phyloP scores from a whole-genome alignment of 139 green algal species.

The Chlamydomonas sp. region DNA sequence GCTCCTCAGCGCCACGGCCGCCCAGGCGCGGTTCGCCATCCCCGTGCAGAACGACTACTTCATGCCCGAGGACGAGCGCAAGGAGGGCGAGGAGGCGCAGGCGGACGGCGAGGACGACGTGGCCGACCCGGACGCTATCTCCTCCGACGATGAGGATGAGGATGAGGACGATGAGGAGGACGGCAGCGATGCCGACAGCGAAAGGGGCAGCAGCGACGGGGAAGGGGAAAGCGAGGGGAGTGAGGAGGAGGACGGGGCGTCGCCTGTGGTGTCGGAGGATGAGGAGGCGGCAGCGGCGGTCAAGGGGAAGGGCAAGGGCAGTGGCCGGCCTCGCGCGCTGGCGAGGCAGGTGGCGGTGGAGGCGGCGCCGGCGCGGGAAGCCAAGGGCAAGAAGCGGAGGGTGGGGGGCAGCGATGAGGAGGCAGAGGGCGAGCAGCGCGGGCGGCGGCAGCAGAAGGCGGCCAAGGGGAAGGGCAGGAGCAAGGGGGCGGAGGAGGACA shows the following conservation, averaged over 20 bases:
- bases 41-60: conserved; percentile 78
- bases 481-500: conserved; percentile 7
- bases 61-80: conserved; percentile 69
- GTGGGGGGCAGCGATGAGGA: not conserved
- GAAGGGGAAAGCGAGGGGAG: conserved; percentile 9
- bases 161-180: conserved; percentile 52
- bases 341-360: not conserved
- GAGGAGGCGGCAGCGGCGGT: conserved; percentile 20
- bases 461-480: not conserved
- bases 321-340: not conserved
- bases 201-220: conserved; percentile 1
- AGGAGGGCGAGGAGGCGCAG: conserved; percentile 16
- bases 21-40: conserved; percentile 68
- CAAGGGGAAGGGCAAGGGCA: not conserved
- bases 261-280: conserved; percentile 12
- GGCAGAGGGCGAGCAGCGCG: not conserved
- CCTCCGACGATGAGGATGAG: conserved; percentile 30
- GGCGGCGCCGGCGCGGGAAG: not conserved
- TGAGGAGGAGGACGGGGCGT: not conserved
- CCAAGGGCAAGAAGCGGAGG: conserved; percentile 48
- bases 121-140: not conserved
- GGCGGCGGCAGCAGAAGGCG: conserved; percentile 9
- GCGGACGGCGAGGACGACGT: conserved; percentile 6
- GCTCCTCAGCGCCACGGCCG: conserved; percentile 51
- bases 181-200: not conserved